A percentile compares a stretch with the other conserved stretches of the same genome.
phyloP scores from a whole-genome alignment of 306 rosid genomes.

The Fagus crenata region DNA sequence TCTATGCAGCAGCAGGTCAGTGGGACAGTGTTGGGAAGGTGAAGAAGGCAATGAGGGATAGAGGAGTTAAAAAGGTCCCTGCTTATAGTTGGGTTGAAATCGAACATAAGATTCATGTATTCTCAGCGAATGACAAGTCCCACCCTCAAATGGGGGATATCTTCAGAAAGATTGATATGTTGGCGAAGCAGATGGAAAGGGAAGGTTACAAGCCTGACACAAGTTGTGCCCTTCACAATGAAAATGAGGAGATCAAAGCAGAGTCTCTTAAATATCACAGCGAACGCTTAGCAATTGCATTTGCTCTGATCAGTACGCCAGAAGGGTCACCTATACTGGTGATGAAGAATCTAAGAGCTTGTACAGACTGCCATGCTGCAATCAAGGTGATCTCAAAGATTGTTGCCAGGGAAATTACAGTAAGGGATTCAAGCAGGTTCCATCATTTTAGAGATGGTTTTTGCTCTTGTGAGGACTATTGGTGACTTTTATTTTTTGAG shows the following conservation, averaged over 20 bases:
- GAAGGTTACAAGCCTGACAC: slow-evolving; percentile 77
- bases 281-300: slow-evolving; percentile 89
- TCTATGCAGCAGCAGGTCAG: slow-evolving; percentile 80
- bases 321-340: slow-evolving; percentile 71
- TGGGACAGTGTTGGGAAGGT: slow-evolving; percentile 82
- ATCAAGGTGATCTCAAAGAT: slow-evolving; percentile 66
- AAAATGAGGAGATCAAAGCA: slow-evolving; percentile 57
- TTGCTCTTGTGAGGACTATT: slow-evolving; percentile 77
- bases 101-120: slow-evolving; percentile 64
- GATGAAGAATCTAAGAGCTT: slow-evolving; percentile 87
- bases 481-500: slow-evolving; percentile 36
- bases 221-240: slow-evolving; percentile 75
- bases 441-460: slow-evolving; percentile 70
- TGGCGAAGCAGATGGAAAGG: slow-evolving; percentile 58
- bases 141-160: slow-evolving; percentile 64
- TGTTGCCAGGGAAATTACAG: slow-evolving; percentile 57
- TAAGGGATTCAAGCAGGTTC: slow-evolving; percentile 79
- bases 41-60: slow-evolving; percentile 79
- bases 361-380: slow-evolving; percentile 71
- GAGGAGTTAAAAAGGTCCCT: slow-evolving; percentile 73
- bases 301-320: slow-evolving; percentile 69
- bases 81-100: slow-evolving; percentile 91
- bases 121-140: slow-evolving; percentile 59
- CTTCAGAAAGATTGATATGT: slow-evolving; percentile 56
- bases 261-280: slow-evolving; percentile 85